Conservation (phyloP, 331 rosid genomes). For the Acacia pycnantha region DNA sequence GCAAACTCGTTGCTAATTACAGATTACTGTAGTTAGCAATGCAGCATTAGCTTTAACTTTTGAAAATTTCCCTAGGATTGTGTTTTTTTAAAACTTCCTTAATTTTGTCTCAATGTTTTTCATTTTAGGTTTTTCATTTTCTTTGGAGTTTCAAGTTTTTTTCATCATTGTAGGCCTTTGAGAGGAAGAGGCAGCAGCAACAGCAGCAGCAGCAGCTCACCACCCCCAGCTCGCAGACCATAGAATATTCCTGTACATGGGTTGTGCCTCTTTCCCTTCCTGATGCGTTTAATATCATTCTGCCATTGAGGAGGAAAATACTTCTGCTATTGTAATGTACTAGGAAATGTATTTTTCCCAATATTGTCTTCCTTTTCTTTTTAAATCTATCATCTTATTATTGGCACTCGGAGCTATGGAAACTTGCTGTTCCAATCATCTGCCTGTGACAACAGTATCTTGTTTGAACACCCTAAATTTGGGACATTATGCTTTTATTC, state of each 20-base stretch:
- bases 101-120: background rate
- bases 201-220: conserved; percentile 94
- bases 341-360: conserved; percentile 26
- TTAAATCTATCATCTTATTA: background rate
- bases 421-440: conserved; percentile 1
- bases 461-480: conserved; percentile 2
- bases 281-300: conserved; percentile 10
- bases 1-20: background rate
- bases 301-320: conserved; percentile 5
- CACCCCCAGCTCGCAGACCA: conserved; percentile 75
- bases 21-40: background rate
- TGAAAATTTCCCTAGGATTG: background rate
- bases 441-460: background rate
- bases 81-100: background rate
- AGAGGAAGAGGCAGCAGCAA: conserved; percentile 86
- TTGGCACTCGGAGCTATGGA: conserved; percentile 15
- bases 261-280: background rate
- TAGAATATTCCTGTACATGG: conserved; percentile 43
- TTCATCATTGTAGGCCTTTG: conserved; percentile 56
- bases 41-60: background rate
- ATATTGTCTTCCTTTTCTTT: background rate
- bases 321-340: conserved; percentile 13
- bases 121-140: background rate
- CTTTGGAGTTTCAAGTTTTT: background rate
- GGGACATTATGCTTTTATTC: background rate